These are phyloP conservation scores for Simplicillium sp. DNA, from an alignment of 2,329 filamentous ascomycete genomes.

Conservation along the genomic window DNA sequence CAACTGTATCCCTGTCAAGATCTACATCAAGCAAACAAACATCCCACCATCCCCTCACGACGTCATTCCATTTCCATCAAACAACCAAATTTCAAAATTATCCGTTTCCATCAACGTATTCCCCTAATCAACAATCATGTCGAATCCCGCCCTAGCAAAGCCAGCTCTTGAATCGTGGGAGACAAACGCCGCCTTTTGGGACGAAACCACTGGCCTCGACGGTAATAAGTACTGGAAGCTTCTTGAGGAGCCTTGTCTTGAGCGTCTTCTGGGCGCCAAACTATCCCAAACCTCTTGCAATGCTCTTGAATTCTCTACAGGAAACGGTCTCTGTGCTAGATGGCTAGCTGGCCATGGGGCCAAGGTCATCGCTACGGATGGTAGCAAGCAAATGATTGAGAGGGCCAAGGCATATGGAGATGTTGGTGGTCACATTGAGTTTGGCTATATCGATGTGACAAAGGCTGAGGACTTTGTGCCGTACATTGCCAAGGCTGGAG, in stretches of 20 bases:
- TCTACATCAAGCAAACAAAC: too few species aligned
- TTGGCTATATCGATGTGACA: constrained; percentile 28
- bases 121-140: too few species aligned
- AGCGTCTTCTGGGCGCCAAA: constrained; percentile 20
- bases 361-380: constrained; percentile 33
- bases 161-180: constrained; percentile 26
- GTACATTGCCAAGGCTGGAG: constrained; percentile 13
- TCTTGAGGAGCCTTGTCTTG: constrained; percentile 30
- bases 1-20: too few species aligned
- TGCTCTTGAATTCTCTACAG: constrained; percentile 38
- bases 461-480: constrained; percentile 17
- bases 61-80: too few species aligned
- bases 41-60: too few species aligned
- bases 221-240: constrained; percentile 35
- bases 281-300: constrained; percentile 10
- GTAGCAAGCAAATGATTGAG: constrained; percentile 28
- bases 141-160: too few species aligned
- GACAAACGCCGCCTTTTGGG: constrained; percentile 31
- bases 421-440: constrained; percentile 15
- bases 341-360: constrained; percentile 27
- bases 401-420: constrained; percentile 15
- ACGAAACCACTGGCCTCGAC: constrained; percentile 24
- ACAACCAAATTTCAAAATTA: too few species aligned
- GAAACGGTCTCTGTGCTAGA: constrained; percentile 37
- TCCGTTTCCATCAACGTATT: too few species aligned